A percentile compares a stretch with the other conserved stretches of the same genome.
phyloP scores from a whole-genome alignment of 805 yeast genomes.

The Isabelozyma gotoi region DNA sequence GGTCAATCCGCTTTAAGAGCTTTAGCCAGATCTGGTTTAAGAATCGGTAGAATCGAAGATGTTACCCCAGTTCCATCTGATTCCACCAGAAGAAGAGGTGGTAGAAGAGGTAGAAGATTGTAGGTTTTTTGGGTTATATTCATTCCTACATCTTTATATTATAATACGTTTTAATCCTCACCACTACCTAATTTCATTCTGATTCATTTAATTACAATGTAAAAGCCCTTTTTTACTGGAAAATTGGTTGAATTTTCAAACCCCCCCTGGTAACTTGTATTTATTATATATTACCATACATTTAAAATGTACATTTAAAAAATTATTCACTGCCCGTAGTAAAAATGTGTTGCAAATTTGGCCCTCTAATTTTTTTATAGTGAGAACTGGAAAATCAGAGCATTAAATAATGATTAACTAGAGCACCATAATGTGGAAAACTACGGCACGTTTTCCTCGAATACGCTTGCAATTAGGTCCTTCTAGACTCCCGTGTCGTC shows the following conservation, averaged over 20 bases:
- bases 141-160: slow-evolving; percentile 5
- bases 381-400: too few species aligned
- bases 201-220: background rate
- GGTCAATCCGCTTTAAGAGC: slow-evolving; percentile 99
- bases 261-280: too few species aligned
- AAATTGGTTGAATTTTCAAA: too few species aligned
- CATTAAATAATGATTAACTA: too few species aligned
- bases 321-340: background rate
- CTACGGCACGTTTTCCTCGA: too few species aligned
- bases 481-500: too few species aligned
- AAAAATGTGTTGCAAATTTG: background rate
- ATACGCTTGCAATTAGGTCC: too few species aligned
- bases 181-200: background rate
- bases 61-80: slow-evolving; percentile 99
- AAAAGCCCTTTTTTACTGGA: too few species aligned
- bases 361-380: too few species aligned
- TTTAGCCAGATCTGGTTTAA: slow-evolving; percentile 98
- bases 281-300: slow-evolving; percentile 5
- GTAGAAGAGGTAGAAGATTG: slow-evolving; percentile 99
- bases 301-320: slow-evolving; percentile 11
- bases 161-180: background rate
- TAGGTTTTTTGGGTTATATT: slow-evolving; percentile 31
- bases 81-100: slow-evolving; percentile 99
- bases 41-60: slow-evolving; percentile 99
- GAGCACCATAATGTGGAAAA: too few species aligned